phyloP scores from a whole-genome alignment of 495 filamentous ascomycete species.

The Sporormia fimetaria region DNA sequence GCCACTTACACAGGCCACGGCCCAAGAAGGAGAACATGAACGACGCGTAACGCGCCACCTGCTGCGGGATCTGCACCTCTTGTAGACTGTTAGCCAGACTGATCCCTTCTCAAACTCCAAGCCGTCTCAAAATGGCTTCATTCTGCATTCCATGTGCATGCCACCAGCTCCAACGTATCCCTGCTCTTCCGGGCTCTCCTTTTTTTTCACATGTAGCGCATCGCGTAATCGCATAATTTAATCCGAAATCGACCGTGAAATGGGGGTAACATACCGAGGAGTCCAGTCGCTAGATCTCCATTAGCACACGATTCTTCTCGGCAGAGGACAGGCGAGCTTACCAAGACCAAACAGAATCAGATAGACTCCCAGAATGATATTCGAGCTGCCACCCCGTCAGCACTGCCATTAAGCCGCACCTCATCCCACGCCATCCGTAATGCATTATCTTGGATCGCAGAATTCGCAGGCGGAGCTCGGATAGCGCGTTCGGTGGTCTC shows the following conservation, averaged over 20 bases:
- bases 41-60: constrained; percentile 82
- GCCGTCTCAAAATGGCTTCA: too few species aligned
- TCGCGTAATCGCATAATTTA: too few species aligned
- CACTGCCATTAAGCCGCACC: too few species aligned
- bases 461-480: neutral
- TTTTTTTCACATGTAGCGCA: too few species aligned
- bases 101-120: too few species aligned
- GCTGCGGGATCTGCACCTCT: constrained; percentile 94
- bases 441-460: too few species aligned
- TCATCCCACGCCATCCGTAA: too few species aligned
- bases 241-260: neutral
- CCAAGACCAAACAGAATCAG: constrained; percentile 82
- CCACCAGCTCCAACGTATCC: too few species aligned
- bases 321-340: constrained; percentile 34
- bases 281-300: constrained; percentile 40
- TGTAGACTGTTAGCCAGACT: constrained; percentile 17
- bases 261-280: constrained; percentile 38
- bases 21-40: constrained; percentile 98
- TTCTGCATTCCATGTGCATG: too few species aligned
- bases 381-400: constrained; percentile 38
- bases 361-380: constrained; percentile 70
- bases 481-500: neutral
- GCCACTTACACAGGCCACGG: constrained; percentile 76
- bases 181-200: too few species aligned
- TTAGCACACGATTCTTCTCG: constrained; percentile 8